These are phyloP conservation scores for Stylonectria norvegica DNA, from an alignment of 2,329 filamentous ascomycete genomes.

Conservation along the genomic window DNA sequence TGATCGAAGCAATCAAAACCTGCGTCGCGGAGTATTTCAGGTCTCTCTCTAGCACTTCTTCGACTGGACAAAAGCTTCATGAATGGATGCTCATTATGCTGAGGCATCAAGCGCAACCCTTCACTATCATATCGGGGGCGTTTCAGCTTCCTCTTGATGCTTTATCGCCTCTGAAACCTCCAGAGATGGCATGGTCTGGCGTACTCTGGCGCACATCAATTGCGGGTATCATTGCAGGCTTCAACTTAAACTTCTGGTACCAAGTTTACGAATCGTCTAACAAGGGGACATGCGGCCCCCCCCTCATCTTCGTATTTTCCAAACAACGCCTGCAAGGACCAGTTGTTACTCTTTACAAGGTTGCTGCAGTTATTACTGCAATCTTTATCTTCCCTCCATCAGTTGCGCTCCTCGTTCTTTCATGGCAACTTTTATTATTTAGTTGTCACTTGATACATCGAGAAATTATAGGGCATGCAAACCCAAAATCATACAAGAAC, in stretches of 20 bases:
- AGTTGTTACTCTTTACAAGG: neutral
- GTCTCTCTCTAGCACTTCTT: too few relatives aligned
- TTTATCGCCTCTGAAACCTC: neutral
- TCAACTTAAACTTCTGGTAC: slow-evolving; percentile 1
- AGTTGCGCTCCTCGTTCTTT: neutral
- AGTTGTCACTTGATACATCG: too few relatives aligned
- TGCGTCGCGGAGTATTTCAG: too few relatives aligned
- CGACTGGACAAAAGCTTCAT: too few relatives aligned
- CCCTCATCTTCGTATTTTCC: neutral
- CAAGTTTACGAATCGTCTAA: neutral
- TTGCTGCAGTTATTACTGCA: neutral
- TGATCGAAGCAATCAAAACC: too few relatives aligned
- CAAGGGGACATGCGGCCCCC: neutral
- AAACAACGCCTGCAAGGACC: neutral
- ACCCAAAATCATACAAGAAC: too few relatives aligned
- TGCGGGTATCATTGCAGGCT: neutral
- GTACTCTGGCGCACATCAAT: slow-evolving; percentile 1
- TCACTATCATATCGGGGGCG: neutral
- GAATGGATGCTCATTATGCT: too few relatives aligned
- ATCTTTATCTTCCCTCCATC: neutral
- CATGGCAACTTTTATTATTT: too few relatives aligned
- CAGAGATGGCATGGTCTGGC: neutral
- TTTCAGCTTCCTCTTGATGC: neutral
- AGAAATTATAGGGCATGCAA: too few relatives aligned
- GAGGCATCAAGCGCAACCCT: too few relatives aligned